Evolutionary conservation across 768 basidiomycete species (phyloP).

Genomic region (Lactarius akahatsu): DNA sequence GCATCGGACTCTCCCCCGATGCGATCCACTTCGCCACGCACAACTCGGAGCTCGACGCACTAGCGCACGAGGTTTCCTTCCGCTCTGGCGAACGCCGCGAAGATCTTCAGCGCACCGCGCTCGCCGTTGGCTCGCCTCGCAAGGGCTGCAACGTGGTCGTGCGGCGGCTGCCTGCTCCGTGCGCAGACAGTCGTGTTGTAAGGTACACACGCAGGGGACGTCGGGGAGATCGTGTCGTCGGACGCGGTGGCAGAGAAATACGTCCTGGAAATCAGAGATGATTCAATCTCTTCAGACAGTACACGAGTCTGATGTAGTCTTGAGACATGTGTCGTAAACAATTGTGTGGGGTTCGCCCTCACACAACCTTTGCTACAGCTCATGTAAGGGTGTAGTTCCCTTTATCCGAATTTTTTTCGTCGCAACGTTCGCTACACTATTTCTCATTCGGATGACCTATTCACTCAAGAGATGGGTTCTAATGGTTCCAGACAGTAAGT

Average conservation of each 20-base stretch:
- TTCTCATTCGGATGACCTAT: background rate
- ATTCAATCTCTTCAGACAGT: slow-evolving; percentile 92
- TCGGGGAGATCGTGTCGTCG: slow-evolving; percentile 64
- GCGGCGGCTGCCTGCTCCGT: background rate
- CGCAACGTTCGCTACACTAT: background rate
- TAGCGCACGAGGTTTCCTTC: slow-evolving; percentile 61
- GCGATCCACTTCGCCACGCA: slow-evolving; percentile 37
- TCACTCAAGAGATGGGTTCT: background rate
- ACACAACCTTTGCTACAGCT: too few relatives aligned
- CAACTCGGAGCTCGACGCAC: slow-evolving; percentile 26
- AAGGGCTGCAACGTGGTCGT: slow-evolving; percentile 12
- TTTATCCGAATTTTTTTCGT: slow-evolving; percentile 35
- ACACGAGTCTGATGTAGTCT: slow-evolving; percentile 44
- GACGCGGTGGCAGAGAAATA: slow-evolving; percentile 44
- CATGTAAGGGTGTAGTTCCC: slow-evolving; percentile 41
- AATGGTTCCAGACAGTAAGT: too few relatives aligned
- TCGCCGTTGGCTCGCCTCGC: background rate
- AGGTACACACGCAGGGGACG: slow-evolving; percentile 92
- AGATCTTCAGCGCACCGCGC: background rate
- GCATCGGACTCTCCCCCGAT: background rate
- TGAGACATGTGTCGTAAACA: slow-evolving; percentile 46
- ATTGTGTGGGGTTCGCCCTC: background rate
- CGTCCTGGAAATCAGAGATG: slow-evolving; percentile 49
- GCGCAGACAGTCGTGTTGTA: slow-evolving; percentile 53
- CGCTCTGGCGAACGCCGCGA: slow-evolving; percentile 43